Evolutionary conservation across 2,329 filamentous ascomycete species (phyloP), one percentile per base, ranked within the genome.

Genomic region (Penicillium italicum): DNA sequence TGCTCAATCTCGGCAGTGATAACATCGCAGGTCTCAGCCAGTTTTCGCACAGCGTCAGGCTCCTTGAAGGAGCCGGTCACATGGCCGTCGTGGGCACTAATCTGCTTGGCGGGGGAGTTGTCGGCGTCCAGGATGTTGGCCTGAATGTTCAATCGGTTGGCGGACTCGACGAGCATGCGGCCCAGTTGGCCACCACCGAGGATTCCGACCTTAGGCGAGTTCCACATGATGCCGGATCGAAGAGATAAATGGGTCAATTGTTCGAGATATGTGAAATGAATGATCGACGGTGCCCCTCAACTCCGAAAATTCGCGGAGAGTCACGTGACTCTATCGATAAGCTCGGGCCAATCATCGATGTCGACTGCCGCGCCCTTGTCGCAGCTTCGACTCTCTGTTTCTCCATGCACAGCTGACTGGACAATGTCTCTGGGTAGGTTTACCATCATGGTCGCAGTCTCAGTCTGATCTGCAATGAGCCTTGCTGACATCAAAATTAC

Each of bases 1-100:
- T 97, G 93, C 79, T 97, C 93, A 61, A 96, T 97, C 75, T 97
- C 93, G 14, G 96, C 90, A 0, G 91, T 97, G 58, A 97, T 79
- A 16, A 96, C 84, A 70, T 96, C 90, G 65, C 86, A 91, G 33
- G 80, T 76, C 37, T 82, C 76, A 2, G 93, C 91, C n/a, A 97
- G 80, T 71, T 90, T 81, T 41, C 86, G 84, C 62, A 97, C 91
- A 62, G 89, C 87, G 33, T 84, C 83, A 0, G 87, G 79, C 63
- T 96, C 88, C 71, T 91, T 92, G 81, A 96, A 97, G 0, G 91
- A 96, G 55, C 92, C 93, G 18, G 85, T 82, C 55, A 96, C 84
- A 70, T 97, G 91, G 61, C 81, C 79, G 62, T 80, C 76, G 71
- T 88, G 89, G 62, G 85, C 83, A 74, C 88, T 91, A 68, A 94